Evolutionary conservation across 257 asterid genomes (phyloP).

Genomic region (Jacaranda mimosifolia): DNA sequence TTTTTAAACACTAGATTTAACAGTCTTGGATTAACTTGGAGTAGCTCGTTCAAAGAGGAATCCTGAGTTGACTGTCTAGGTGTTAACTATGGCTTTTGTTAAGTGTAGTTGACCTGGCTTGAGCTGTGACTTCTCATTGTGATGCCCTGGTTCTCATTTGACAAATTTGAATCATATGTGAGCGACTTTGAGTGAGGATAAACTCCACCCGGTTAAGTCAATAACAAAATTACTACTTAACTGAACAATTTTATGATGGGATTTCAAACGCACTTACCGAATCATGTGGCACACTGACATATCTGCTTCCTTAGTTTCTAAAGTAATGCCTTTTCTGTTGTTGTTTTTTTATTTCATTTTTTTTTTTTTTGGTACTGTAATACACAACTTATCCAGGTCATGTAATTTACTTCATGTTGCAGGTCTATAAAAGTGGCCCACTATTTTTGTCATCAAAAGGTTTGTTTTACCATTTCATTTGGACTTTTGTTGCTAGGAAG

Average conservation of each 20-base stretch:
- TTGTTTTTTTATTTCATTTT: background rate
- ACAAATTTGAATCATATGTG: background rate
- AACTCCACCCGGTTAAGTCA: conserved; percentile 1
- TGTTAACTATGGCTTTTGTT: background rate
- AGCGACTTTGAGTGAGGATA: background rate
- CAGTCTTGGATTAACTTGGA: conserved; percentile 3
- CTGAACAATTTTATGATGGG: conserved; percentile 6
- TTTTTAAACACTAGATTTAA: background rate
- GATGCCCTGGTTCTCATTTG: background rate
- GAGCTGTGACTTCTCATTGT: conserved; percentile 7
- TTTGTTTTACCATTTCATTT: conserved; percentile 45
- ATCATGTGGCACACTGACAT: background rate
- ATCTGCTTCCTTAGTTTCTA: background rate
- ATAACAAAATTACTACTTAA: background rate
- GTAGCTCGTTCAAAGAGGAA: conserved; percentile 5
- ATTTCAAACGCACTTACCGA: conserved; percentile 1
- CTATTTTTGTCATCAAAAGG: conserved; percentile 96
- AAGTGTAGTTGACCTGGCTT: background rate
- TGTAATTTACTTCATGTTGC: conserved; percentile 48
- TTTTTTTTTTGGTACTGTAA: background rate
- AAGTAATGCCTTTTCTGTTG: background rate
- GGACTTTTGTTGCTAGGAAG: conserved; percentile 14
- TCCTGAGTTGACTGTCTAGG: background rate
- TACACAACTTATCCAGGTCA: conserved; percentile 28
- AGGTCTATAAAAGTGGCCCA: conserved; percentile 96